Evolutionary conservation across 306 rosid species (phyloP).

Genomic region (Cyclanthera cordifolia): DNA sequence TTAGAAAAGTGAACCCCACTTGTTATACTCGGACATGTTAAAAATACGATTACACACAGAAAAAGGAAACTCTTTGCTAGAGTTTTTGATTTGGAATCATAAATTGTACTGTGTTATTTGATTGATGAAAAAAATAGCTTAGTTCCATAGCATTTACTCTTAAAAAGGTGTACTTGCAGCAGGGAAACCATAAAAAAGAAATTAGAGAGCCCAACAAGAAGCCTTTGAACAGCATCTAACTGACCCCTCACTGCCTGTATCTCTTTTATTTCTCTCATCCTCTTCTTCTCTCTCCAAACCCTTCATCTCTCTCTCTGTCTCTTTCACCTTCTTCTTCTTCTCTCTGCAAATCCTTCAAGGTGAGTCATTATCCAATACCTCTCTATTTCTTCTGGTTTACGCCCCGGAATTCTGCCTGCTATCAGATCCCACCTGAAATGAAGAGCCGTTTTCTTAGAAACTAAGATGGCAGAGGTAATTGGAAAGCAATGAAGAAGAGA

Average conservation of each 20-base stretch:
- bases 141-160: neutral
- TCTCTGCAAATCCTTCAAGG: conserved; percentile 15
- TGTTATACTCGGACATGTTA: too few species aligned
- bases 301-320: neutral
- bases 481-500: neutral
- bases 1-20: neutral
- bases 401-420: conserved; percentile 17
- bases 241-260: neutral
- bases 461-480: neutral
- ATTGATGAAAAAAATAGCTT: neutral
- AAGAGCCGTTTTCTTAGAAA: neutral
- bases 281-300: too few species aligned
- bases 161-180: neutral
- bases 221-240: neutral
- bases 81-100: conserved; percentile 3
- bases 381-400: conserved; percentile 23
- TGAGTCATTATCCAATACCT: conserved; percentile 26
- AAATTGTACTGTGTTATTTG: conserved; percentile 1
- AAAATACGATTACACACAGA: too few species aligned
- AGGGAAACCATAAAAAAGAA: conserved; percentile 1
- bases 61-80: neutral
- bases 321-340: conserved; percentile 2
- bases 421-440: conserved; percentile 21
- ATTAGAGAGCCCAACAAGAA: conserved; percentile 5
- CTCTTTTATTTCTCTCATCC: neutral